Base-by-base conservation (phyloP, 179 eudicot genomes). In the Beta macrorhiza region DNA sequence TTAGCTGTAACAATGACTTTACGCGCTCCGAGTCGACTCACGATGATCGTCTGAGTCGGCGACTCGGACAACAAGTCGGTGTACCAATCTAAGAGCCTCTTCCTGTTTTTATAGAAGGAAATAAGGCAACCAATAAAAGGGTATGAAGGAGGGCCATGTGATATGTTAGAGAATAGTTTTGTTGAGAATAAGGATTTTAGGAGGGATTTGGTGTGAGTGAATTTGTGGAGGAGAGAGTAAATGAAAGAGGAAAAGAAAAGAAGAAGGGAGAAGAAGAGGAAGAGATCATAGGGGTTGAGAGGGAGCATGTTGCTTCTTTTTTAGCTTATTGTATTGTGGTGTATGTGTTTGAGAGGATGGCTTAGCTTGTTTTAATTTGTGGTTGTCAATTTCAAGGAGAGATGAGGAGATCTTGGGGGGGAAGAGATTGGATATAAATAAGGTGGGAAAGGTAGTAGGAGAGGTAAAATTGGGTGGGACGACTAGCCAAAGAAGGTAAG, bases 71-170 rank as follows among this genome's bases (percentile, higher is more conserved):
- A 67, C 1, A 91, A 77, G 8, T 86, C 77, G 4, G 95, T 88
- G 88, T 90, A 90, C 95, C 95, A 91, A 16, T 91, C 84, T 3
- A 91, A 75, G 59, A 91, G 88, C 7, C 89, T 79, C 10, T 25
- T 74, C 8, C 86, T 82, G 80, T 91, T 91, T 22, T 76, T 17
- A 80, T 78, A 86, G 85, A 91, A 89, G 7, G 90, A 61, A 13
- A 87, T 16, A 0, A 91, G 86, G 78, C 90, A 90, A 0, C 95
- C 95, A 5, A 91, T 84, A 9, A 91, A 0, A 0, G 93, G 95
- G 88, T 90, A 88, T 8, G 90, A 67, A 7, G 72, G 83, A 0
- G 92, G 93, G 2, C 89, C 89, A 37, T 63, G 1, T 5, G 57
- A 4, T 42, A 59, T 57, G 49, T 11, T 72, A 0, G 32, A 3